Conservation (phyloP, 108 stramenopile genomes). For the Cyclotella baltica region DNA sequence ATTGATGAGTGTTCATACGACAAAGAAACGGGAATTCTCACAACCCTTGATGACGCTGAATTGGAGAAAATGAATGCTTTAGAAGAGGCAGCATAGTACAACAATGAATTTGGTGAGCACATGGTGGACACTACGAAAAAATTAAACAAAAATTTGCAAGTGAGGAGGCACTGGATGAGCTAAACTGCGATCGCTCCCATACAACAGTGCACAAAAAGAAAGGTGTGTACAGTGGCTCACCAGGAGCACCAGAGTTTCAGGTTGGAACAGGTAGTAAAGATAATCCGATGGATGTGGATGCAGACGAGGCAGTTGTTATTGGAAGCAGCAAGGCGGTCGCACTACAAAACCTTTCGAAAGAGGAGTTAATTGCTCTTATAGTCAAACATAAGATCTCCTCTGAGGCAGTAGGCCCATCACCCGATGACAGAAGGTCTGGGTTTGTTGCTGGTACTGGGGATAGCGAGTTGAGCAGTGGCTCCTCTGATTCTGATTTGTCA, state of each 20-base stretch:
- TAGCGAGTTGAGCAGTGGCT: no score
- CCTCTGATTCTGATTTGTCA: no score
- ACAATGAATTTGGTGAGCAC: neutral
- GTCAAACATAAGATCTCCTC: neutral
- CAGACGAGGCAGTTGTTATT: neutral
- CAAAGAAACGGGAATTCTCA: neutral
- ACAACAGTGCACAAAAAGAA: neutral
- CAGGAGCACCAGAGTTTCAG: neutral
- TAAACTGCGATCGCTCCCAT: no score
- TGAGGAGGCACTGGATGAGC: neutral
- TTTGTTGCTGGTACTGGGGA: neutral
- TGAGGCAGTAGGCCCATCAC: neutral
- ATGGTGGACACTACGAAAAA: neutral
- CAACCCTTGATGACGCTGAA: neutral
- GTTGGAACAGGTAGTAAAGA: no score
- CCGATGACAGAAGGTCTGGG: neutral
- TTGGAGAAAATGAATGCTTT: neutral
- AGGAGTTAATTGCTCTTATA: neutral
- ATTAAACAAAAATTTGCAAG: neutral
- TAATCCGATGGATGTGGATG: neutral
- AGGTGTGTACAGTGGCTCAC: neutral
- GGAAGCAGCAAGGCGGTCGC: neutral
- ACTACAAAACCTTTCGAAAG: neutral
- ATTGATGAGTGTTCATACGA: neutral
- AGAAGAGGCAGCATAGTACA: conserved; percentile 1